Base-by-base conservation (phyloP, 129 eudicot species). In the Helianthus tuberosus region DNA sequence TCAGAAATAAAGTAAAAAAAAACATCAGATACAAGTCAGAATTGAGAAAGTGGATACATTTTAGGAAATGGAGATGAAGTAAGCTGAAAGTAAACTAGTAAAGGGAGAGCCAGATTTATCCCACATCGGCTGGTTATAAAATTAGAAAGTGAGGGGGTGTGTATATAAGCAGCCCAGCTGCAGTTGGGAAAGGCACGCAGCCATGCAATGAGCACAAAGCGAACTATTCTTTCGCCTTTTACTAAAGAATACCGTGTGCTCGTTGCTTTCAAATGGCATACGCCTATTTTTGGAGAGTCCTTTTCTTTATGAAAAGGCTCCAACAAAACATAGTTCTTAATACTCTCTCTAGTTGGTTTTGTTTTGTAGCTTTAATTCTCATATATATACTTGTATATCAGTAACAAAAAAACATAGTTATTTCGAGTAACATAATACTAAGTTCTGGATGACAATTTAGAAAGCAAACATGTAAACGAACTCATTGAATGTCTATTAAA, bases 171-270 rank as follows among this genome's bases (percentile, higher is more conserved):
- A 11, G 4, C 59, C 38, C 43, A 44, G 10, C 55, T 66, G 65
- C 59, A 20, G 0, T 0, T 3, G 3, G 2, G 0, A 0, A 52
- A 38, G 3, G 0, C 83, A 86, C 82, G 88, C 84, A 89, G 87
- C 84, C 86, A 81, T 43, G 89, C 71, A 36, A 71, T 84, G 92
- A 76, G 86, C 86, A 85, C 93, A 89, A 58, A 86, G 97, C 88
- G 91, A 91, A 91, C 87, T 91, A 83, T 89, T 91, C 87, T 88
- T 91, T 91, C 90, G 97, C 92, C 96, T 91, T 91, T 91, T 88
- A 91, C 97, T 88, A 91, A 91, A 91, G 96, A 88, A 88, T 88
- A 91, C 92, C 82, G 96, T 91, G 96, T 88, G 43, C 4, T 66
- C 9, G 9, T 20, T 59, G 15, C 4, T 4, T n/a, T 59, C 23